A percentile compares a stretch with the other conserved stretches of the same genome.
These are phyloP conservation scores for Pseudevernia furfuracea DNA, from an alignment of 495 filamentous ascomycete genomes.

Conservation along the genomic window DNA sequence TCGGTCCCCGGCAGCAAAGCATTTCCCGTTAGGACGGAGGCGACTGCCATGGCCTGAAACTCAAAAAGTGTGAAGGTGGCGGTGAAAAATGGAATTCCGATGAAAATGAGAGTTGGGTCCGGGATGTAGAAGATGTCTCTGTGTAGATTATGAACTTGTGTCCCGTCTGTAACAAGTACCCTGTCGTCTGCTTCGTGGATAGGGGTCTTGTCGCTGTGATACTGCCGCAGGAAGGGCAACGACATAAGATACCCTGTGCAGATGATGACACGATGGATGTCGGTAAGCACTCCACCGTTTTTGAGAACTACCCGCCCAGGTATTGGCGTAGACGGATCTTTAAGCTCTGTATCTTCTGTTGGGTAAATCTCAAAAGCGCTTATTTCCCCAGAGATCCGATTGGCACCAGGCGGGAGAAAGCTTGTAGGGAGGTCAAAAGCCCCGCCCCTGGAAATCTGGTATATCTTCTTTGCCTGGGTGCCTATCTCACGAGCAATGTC, in stretches of 20 bases:
- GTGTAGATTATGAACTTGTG: slow-evolving; percentile 11
- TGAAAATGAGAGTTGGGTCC: slow-evolving; percentile 7
- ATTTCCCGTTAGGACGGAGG: slow-evolving; percentile 42
- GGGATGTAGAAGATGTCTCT: slow-evolving; percentile 14
- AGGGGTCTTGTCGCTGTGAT: slow-evolving; percentile 2
- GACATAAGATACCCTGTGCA: slow-evolving; percentile 60
- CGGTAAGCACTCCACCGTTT: slow-evolving; percentile 31
- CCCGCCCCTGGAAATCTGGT: slow-evolving; percentile 53
- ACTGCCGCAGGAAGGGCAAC: slow-evolving; percentile 35
- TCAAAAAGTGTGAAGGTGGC: slow-evolving; percentile 12
- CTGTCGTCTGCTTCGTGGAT: slow-evolving; percentile 1
- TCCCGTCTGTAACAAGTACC: slow-evolving; percentile 8
- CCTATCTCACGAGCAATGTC: slow-evolving; percentile 54
- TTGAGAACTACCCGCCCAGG: neutral
- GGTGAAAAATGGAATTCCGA: slow-evolving; percentile 7
- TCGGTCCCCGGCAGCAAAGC: slow-evolving; percentile 41
- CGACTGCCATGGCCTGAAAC: slow-evolving; percentile 12
- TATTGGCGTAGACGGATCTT: neutral
- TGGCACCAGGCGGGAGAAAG: slow-evolving; percentile 5
- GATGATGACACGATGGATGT: slow-evolving; percentile 49
- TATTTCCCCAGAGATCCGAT: slow-evolving; percentile 4
- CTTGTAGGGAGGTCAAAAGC: slow-evolving; percentile 41
- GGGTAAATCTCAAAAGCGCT: neutral
- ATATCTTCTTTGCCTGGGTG: slow-evolving; percentile 41
- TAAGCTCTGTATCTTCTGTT: neutral